These are phyloP conservation scores for Populus tomentosa DNA, from an alignment of 441 rosid species.

Conservation along the genomic window DNA sequence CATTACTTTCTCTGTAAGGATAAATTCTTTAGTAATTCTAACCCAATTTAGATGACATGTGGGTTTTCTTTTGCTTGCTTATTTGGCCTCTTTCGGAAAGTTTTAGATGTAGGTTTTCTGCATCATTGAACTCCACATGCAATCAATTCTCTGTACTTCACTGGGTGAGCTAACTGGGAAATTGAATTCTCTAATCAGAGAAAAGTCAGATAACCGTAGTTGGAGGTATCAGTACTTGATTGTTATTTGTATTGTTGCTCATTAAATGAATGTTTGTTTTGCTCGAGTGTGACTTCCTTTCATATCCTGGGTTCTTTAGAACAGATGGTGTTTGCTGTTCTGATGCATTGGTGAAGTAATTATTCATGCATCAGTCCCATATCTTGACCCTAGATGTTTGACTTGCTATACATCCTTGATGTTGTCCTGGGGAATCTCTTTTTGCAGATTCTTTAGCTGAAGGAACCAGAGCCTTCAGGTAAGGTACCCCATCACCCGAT, in stretches of 20 bases:
- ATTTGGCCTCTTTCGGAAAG: slow-evolving; percentile 8
- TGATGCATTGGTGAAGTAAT: too few species aligned
- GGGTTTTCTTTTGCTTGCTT: not conserved
- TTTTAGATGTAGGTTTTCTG: slow-evolving; percentile 16
- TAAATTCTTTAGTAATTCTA: slow-evolving; percentile 13
- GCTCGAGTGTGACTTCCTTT: not conserved
- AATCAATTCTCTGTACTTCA: not conserved
- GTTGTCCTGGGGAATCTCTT: too few species aligned
- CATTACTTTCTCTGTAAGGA: slow-evolving; percentile 12
- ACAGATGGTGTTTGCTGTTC: too few species aligned
- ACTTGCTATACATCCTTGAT: too few species aligned
- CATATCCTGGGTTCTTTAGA: not conserved
- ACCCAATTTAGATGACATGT: slow-evolving; percentile 13
- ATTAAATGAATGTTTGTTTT: not conserved
- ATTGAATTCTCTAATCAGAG: slow-evolving; percentile 6
- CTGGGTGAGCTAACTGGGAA: slow-evolving; percentile 19
- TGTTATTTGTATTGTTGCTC: not conserved
- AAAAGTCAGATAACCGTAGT: not conserved
- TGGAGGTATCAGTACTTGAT: not conserved
- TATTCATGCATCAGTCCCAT: too few species aligned
- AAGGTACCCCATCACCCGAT: too few species aligned
- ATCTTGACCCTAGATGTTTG: too few species aligned
- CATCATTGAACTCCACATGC: slow-evolving; percentile 10
- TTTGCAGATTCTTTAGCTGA: too few species aligned
- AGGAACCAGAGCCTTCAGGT: too few species aligned